These are phyloP conservation scores for Ascodesmis nigricans DNA, from an alignment of 495 filamentous ascomycete genomes.

Conservation along the genomic window DNA sequence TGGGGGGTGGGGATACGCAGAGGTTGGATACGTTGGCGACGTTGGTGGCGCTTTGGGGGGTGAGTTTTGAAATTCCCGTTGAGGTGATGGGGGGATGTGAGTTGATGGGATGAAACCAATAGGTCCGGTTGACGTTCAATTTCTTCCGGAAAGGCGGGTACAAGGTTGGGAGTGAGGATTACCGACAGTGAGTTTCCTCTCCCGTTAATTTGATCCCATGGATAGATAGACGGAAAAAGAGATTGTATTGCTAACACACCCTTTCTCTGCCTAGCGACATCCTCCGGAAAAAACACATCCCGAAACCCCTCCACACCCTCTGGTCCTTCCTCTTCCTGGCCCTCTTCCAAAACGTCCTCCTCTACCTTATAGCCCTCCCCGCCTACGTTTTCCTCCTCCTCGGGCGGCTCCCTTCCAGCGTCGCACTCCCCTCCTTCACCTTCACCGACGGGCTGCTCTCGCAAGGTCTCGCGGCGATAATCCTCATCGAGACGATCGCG, in stretches of 20 bases:
- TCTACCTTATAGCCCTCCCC: slow-evolving; percentile 54
- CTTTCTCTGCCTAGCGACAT: slow-evolving; percentile 28
- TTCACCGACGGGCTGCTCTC: slow-evolving; percentile 46
- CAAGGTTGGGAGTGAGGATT: slow-evolving; percentile 69
- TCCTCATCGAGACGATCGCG: slow-evolving; percentile 56
- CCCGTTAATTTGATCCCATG: no score
- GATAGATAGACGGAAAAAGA: no score
- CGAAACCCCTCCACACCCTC: slow-evolving; percentile 39
- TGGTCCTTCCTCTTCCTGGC: slow-evolving; percentile 81
- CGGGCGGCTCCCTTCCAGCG: slow-evolving; percentile 25
- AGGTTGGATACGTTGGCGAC: slow-evolving; percentile 51
- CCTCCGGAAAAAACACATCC: slow-evolving; percentile 25
- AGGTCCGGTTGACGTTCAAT: slow-evolving; percentile 75
- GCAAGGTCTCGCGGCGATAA: slow-evolving; percentile 40
- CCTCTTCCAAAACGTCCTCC: slow-evolving; percentile 56
- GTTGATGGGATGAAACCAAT: slow-evolving; percentile 3
- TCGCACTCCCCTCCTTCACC: slow-evolving; percentile 25
- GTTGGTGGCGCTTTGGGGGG: slow-evolving; percentile 59
- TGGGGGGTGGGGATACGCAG: slow-evolving; percentile 46
- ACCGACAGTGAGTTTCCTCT: slow-evolving; percentile 43
- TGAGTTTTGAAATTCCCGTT: slow-evolving; percentile 26
- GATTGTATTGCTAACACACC: slow-evolving; percentile 2
- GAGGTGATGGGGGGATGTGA: neutral
- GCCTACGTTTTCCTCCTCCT: slow-evolving; percentile 57
- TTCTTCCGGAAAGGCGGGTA: slow-evolving; percentile 96